phyloP scores from a whole-genome alignment of 2,329 filamentous ascomycete species.

The Byssochlamys sp. region DNA sequence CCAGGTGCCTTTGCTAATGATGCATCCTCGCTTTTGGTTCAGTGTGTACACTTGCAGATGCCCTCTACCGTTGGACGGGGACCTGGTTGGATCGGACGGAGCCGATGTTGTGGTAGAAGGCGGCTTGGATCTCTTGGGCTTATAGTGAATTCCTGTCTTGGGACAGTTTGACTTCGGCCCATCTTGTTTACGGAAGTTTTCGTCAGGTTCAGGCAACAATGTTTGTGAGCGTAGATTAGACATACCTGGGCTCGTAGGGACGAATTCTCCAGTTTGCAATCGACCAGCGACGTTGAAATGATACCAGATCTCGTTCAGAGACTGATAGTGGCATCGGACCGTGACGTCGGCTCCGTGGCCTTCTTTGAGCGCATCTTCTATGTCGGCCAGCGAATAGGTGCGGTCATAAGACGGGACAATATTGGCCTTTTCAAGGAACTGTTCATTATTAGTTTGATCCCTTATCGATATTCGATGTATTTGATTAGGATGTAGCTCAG shows the following conservation, averaged over 20 bases:
- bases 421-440: conserved; percentile 52
- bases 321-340: conserved; percentile 44
- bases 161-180: conserved; percentile 57
- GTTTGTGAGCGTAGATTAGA: background rate
- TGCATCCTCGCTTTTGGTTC: conserved; percentile 44
- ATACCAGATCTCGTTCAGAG: conserved; percentile 51
- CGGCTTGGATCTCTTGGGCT: conserved; percentile 44
- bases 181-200: conserved; percentile 22
- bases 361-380: conserved; percentile 49
- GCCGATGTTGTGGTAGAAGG: conserved; percentile 26
- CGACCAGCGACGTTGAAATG: conserved; percentile 52
- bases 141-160: conserved; percentile 51
- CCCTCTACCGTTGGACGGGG: conserved; percentile 49
- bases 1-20: conserved; percentile 60
- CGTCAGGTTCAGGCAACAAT: background rate
- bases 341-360: conserved; percentile 48
- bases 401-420: conserved; percentile 43
- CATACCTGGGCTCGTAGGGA: conserved; percentile 27
- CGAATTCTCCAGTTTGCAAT: conserved; percentile 26
- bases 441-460: conserved; percentile 4
- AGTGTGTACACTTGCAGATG: conserved; percentile 45
- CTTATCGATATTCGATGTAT: background rate
- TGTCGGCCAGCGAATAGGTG: conserved; percentile 51
- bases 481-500: background rate
- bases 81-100: conserved; percentile 20